Conservation (phyloP, 805 yeast species). For the Hanseniaspora nectarophila region DNA sequence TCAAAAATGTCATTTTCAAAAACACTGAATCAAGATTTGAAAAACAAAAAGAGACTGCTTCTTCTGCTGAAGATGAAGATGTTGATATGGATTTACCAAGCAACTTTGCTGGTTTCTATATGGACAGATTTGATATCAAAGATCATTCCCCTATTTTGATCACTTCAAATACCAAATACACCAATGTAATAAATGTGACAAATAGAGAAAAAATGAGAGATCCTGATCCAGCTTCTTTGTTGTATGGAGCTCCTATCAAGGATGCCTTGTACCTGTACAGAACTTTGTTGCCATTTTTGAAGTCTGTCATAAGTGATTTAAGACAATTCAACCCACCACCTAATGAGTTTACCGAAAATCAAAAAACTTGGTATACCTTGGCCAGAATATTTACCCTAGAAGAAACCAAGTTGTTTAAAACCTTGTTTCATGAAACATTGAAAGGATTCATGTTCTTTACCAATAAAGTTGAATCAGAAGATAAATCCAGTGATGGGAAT, state of each 20-base stretch:
- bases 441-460: conserved; percentile 70
- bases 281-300: conserved; percentile 77
- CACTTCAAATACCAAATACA: conserved; percentile 34
- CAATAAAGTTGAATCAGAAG: conserved; percentile 23
- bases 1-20: conserved; percentile 25
- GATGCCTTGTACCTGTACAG: conserved; percentile 82
- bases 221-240: conserved; percentile 5
- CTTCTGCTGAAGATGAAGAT: not conserved
- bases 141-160: conserved; percentile 49
- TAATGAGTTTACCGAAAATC: conserved; percentile 35
- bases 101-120: conserved; percentile 17
- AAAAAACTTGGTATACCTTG: conserved; percentile 66
- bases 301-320: conserved; percentile 78
- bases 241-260: conserved; percentile 50
- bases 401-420: conserved; percentile 65
- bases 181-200: conserved; percentile 8
- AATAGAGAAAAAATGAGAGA: conserved; percentile 13
- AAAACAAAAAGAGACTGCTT: conserved; percentile 14
- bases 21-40: conserved; percentile 17
- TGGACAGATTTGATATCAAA: conserved; percentile 38
- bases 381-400: conserved; percentile 77
- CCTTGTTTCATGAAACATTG: conserved; percentile 73
- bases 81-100: conserved; percentile 15
- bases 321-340: conserved; percentile 85
- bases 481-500: not conserved